A percentile compares a stretch with the other conserved stretches of the same genome.
Evolutionary conservation across 2,329 filamentous ascomycete species (phyloP).

Genomic region (Penicillium sp.): DNA sequence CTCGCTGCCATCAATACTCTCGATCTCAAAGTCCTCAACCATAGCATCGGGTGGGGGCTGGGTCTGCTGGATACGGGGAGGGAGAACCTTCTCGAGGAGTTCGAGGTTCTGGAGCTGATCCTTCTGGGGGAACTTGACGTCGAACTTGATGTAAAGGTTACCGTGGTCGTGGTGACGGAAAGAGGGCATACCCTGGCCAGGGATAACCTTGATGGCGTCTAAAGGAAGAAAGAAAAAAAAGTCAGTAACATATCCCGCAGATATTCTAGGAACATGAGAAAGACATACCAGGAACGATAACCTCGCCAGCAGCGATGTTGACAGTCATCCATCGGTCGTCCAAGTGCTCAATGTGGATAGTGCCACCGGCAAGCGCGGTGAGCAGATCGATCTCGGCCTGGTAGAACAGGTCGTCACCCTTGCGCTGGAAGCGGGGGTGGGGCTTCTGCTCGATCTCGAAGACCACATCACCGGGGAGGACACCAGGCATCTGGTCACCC

Average conservation of each 20-base stretch:
- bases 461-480: slow-evolving; percentile 91
- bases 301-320: slow-evolving; percentile 89
- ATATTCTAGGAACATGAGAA: slow-evolving; percentile 1
- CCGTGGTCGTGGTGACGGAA: slow-evolving; percentile 91
- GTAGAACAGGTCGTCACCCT: slow-evolving; percentile 94
- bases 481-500: slow-evolving; percentile 91
- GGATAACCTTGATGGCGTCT: slow-evolving; percentile 92
- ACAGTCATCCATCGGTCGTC: slow-evolving; percentile 96
- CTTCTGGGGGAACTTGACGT: slow-evolving; percentile 92
- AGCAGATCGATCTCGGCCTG: slow-evolving; percentile 93
- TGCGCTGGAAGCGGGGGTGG: slow-evolving; percentile 91
- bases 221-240: slow-evolving; percentile 10
- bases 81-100: slow-evolving; percentile 80
- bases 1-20: slow-evolving; percentile 75
- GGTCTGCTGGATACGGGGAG: slow-evolving; percentile 64
- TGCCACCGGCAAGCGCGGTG: slow-evolving; percentile 88
- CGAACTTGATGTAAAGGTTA: slow-evolving; percentile 96
- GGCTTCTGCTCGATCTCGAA: slow-evolving; percentile 99
- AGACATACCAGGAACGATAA: slow-evolving; percentile 81
- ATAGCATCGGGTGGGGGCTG: slow-evolving; percentile 79
- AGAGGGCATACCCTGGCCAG: slow-evolving; percentile 96
- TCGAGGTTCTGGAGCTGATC: slow-evolving; percentile 69
- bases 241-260: background rate
- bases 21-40: slow-evolving; percentile 84
- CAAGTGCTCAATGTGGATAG: slow-evolving; percentile 90